Conservation (phyloP, 1,284 basidiomycete species). For the Mycosarcoma maydis region DNA sequence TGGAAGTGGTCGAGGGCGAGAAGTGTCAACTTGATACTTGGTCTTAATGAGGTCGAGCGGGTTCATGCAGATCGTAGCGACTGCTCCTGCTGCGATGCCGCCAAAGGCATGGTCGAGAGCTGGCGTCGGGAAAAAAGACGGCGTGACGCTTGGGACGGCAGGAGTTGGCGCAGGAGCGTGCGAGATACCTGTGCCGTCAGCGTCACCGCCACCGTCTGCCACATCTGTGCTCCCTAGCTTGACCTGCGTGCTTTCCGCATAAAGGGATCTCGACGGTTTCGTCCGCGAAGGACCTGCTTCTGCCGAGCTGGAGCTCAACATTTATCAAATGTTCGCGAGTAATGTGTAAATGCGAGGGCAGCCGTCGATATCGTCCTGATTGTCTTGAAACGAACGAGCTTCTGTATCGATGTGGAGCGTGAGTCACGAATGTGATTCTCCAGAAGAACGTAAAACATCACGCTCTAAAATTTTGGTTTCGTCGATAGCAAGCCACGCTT, state of each 20-base stretch:
- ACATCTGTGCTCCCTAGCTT: slow-evolving; percentile 17
- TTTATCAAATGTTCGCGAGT: too few species aligned
- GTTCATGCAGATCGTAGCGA: slow-evolving; percentile 95
- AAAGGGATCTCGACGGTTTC: neutral
- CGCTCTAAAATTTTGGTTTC: slow-evolving; percentile 22
- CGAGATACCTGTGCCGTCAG: slow-evolving; percentile 17
- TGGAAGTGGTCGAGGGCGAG: slow-evolving; percentile 23
- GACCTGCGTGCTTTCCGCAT: slow-evolving; percentile 4
- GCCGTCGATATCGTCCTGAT: neutral
- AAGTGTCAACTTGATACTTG: slow-evolving; percentile 79
- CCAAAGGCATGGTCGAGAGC: slow-evolving; percentile 87
- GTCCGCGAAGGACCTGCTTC: slow-evolving; percentile 25
- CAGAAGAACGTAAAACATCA: slow-evolving; percentile 6
- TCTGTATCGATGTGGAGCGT: neutral
- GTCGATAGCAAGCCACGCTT: slow-evolving; percentile 5
- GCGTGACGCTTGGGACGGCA: slow-evolving; percentile 1
- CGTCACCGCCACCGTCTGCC: slow-evolving; percentile 17
- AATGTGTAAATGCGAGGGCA: too few species aligned
- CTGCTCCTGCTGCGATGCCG: slow-evolving; percentile 90
- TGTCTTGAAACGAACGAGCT: too few species aligned
- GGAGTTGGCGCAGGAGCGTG: slow-evolving; percentile 11
- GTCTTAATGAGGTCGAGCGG: slow-evolving; percentile 96
- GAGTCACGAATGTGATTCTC: too few species aligned
- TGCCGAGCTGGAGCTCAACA: slow-evolving; percentile 11
- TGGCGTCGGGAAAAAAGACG: slow-evolving; percentile 58